Conservation (phyloP, 164 flowering plant species). For the Pachysandra terminalis region DNA sequence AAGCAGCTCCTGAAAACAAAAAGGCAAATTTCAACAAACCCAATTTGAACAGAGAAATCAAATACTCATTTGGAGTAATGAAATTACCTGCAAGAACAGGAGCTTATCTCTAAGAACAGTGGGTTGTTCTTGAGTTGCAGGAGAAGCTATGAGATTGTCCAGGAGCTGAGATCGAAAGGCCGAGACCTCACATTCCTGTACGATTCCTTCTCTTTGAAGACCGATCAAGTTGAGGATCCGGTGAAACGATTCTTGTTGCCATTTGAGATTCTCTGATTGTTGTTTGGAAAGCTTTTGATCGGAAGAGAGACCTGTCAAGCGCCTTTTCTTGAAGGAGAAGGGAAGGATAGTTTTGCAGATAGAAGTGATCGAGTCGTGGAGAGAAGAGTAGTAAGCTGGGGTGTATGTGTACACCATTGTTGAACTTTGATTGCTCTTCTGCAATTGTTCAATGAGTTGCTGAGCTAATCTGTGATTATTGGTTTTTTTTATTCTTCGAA, state of each 20-base stretch:
- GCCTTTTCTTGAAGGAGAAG: slow-evolving; percentile 52
- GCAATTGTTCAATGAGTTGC: neutral
- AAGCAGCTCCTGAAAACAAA: slow-evolving; percentile 42
- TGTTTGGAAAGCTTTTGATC: slow-evolving; percentile 50
- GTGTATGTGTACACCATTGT: slow-evolving; percentile 73
- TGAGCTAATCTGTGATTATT: neutral
- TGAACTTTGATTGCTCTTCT: slow-evolving; percentile 3
- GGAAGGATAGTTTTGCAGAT: slow-evolving; percentile 66
- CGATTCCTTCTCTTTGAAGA: slow-evolving; percentile 53
- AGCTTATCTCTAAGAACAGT: slow-evolving; percentile 73
- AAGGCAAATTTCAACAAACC: neutral
- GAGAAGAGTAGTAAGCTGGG: slow-evolving; percentile 75
- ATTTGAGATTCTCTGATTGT: slow-evolving; percentile 63
- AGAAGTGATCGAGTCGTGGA: slow-evolving; percentile 61
- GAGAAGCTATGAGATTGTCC: slow-evolving; percentile 66
- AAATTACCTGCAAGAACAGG: slow-evolving; percentile 76
- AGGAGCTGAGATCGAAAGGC: slow-evolving; percentile 65
- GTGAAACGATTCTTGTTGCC: slow-evolving; percentile 77
- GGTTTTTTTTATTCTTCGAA: neutral
- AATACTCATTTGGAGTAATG: neutral
- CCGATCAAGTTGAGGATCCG: slow-evolving; percentile 59
- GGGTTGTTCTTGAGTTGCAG: slow-evolving; percentile 51
- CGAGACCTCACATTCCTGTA: slow-evolving; percentile 52
- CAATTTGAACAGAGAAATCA: neutral
- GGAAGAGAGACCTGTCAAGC: slow-evolving; percentile 22